Conservation (phyloP, 2,329 filamentous ascomycete species). For the Trichoderma aggressivum region DNA sequence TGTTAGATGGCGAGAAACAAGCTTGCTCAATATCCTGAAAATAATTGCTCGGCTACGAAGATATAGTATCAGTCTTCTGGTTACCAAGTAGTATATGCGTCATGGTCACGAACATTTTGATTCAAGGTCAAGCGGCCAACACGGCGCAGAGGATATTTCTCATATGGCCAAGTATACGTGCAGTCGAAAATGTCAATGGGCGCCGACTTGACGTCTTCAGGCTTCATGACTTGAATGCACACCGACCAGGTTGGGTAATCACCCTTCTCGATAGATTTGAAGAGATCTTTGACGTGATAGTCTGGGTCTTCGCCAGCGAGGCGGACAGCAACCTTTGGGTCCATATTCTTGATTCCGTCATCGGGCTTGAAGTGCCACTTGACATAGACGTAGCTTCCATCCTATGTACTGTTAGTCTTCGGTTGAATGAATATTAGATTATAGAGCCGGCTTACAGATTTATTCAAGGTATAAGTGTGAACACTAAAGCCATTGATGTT, state of each 20-base stretch:
- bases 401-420: slow-evolving; percentile 29
- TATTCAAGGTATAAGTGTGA: slow-evolving; percentile 64
- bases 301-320: slow-evolving; percentile 58
- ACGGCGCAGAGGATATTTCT: slow-evolving; percentile 57
- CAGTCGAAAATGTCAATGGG: slow-evolving; percentile 60
- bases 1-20: slow-evolving; percentile 61
- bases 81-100: not conserved
- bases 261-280: slow-evolving; percentile 57
- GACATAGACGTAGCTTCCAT: slow-evolving; percentile 63
- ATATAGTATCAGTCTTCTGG: not conserved
- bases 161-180: slow-evolving; percentile 67
- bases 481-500: slow-evolving; percentile 67
- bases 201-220: slow-evolving; percentile 55
- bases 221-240: slow-evolving; percentile 61
- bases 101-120: slow-evolving; percentile 44
- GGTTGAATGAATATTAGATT: not conserved
- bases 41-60: slow-evolving; percentile 54
- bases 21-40: slow-evolving; percentile 68
- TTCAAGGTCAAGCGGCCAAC: slow-evolving; percentile 63
- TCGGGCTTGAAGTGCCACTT: slow-evolving; percentile 63
- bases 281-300: slow-evolving; percentile 61
- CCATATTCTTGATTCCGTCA: slow-evolving; percentile 59
- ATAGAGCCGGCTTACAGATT: slow-evolving; percentile 32
- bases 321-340: slow-evolving; percentile 53
- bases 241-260: slow-evolving; percentile 62